These are phyloP conservation scores for Shiraia bambusicola DNA, from an alignment of 2,329 filamentous ascomycete species.

Conservation along the genomic window DNA sequence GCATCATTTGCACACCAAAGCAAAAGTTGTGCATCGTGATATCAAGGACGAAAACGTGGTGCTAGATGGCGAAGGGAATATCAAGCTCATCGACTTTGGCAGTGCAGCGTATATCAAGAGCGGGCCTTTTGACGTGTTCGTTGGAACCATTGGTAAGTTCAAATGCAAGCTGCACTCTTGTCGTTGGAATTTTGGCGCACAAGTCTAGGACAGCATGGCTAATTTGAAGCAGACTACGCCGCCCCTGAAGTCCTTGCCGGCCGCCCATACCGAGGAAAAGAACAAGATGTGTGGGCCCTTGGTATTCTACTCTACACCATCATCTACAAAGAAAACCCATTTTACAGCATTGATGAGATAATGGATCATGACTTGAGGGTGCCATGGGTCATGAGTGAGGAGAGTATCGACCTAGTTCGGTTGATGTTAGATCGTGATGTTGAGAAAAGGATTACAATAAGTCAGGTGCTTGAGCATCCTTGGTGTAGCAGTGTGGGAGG, in stretches of 20 bases:
- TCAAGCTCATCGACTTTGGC: conserved; percentile 97
- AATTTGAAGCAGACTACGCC: conserved; percentile 78
- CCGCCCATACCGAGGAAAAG: conserved; percentile 87
- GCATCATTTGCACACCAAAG: conserved; percentile 87
- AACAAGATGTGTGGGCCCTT: conserved; percentile 97
- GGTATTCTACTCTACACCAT: conserved; percentile 98
- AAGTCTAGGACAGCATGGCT: too few relatives aligned
- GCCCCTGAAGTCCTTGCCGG: conserved; percentile 96
- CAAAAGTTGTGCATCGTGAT: conserved; percentile 90
- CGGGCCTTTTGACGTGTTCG: conserved; percentile 97
- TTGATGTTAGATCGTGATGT: conserved; percentile 93
- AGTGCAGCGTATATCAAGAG: conserved; percentile 98
- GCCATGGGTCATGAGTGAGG: conserved; percentile 84
- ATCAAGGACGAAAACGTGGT: conserved; percentile 99
- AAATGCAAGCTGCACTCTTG: not conserved
- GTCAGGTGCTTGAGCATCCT: conserved; percentile 82
- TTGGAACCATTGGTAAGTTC: conserved; percentile 88
- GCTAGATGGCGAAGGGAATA: conserved; percentile 88
- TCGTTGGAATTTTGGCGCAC: too few relatives aligned
- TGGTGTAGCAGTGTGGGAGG: conserved; percentile 60
- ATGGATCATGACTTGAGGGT: conserved; percentile 94
- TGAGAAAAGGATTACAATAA: conserved; percentile 77
- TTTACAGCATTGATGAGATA: conserved; percentile 98
- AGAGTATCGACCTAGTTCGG: conserved; percentile 87
- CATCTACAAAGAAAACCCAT: conserved; percentile 98